A percentile compares a stretch with the other conserved stretches of the same genome.
These are phyloP conservation scores for Pestalotiopsis sp. DNA, from an alignment of 2,329 filamentous ascomycete genomes.

Conservation along the genomic window DNA sequence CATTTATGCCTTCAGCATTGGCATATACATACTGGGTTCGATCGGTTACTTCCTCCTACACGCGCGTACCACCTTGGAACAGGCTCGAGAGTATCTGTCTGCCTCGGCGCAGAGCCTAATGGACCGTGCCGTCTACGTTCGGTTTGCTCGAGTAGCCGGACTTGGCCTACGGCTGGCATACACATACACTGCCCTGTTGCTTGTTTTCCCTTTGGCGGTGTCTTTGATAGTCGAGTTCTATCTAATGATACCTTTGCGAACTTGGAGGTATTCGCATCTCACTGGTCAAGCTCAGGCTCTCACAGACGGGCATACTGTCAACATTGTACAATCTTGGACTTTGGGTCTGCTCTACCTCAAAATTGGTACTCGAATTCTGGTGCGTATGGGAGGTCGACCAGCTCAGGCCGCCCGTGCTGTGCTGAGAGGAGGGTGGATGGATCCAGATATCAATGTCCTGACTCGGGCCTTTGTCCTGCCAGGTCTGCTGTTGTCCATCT, in stretches of 20 bases:
- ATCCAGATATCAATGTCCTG: conserved; percentile 77
- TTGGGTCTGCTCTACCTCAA: conserved; percentile 90
- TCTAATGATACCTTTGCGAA: conserved; percentile 82
- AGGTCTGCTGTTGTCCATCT: conserved; percentile 59
- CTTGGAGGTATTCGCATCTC: conserved; percentile 60
- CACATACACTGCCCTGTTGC: conserved; percentile 71
- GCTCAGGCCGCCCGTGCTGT: conserved; percentile 76
- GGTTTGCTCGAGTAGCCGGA: conserved; percentile 28
- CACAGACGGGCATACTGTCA: conserved; percentile 66
- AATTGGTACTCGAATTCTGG: conserved; percentile 70
- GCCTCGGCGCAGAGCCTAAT: conserved; percentile 28
- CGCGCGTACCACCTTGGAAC: conserved; percentile 40
- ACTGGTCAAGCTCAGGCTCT: conserved; percentile 15
- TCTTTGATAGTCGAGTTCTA: conserved; percentile 86
- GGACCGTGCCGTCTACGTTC: conserved; percentile 32
- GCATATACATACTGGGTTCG: conserved; percentile 78
- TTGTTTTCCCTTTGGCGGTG: conserved; percentile 82
- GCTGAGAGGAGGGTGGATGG: conserved; percentile 73
- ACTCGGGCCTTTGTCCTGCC: conserved; percentile 89
- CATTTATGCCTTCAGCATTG: conserved; percentile 93
- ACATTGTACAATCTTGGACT: conserved; percentile 92
- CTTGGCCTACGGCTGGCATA: conserved; percentile 62
- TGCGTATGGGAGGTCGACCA: conserved; percentile 69
- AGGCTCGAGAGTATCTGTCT: conserved; percentile 32
- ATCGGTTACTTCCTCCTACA: conserved; percentile 64